These are phyloP conservation scores for Fusarium phyllophilum DNA, from an alignment of 2,329 filamentous ascomycete genomes.

Conservation along the genomic window DNA sequence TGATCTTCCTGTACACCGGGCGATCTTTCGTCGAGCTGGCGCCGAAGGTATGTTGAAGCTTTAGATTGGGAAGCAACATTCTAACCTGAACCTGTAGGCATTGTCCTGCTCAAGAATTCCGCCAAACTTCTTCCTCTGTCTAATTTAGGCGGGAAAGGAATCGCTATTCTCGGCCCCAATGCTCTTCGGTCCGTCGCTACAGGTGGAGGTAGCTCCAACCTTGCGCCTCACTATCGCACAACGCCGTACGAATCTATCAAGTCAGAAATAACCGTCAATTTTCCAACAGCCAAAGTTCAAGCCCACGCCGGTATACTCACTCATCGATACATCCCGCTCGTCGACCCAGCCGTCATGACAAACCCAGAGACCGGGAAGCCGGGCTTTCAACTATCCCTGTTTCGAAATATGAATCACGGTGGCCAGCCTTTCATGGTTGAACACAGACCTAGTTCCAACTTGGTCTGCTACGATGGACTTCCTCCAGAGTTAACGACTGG, in stretches of 20 bases:
- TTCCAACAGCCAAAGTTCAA: conserved; percentile 6
- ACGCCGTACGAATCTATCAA: conserved; percentile 22
- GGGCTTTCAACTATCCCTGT: conserved; percentile 15
- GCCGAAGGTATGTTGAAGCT: conserved; percentile 6
- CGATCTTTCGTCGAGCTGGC: conserved; percentile 21
- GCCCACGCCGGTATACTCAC: conserved; percentile 18
- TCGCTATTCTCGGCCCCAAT: conserved; percentile 23
- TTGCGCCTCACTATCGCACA: conserved; percentile 23
- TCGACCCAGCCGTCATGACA: conserved; percentile 15
- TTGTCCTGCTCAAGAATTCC: conserved; percentile 26
- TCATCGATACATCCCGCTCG: conserved; percentile 18
- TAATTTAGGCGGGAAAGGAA: background rate
- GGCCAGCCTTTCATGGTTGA: conserved; percentile 26
- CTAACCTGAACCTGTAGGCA: background rate
- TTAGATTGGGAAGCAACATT: background rate
- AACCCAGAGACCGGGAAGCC: conserved; percentile 16
- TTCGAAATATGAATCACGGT: conserved; percentile 18
- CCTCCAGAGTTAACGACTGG: conserved; percentile 26
- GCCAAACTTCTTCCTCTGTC: background rate
- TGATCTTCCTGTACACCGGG: conserved; percentile 21
- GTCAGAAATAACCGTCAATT: background rate
- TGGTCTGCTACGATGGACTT: conserved; percentile 29
- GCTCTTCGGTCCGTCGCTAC: conserved; percentile 13
- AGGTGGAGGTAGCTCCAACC: conserved; percentile 26
- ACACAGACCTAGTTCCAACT: conserved; percentile 21